These are phyloP conservation scores for Globisporangium lucens DNA, from an alignment of 352 stramenopile genomes.

Conservation along the genomic window DNA sequence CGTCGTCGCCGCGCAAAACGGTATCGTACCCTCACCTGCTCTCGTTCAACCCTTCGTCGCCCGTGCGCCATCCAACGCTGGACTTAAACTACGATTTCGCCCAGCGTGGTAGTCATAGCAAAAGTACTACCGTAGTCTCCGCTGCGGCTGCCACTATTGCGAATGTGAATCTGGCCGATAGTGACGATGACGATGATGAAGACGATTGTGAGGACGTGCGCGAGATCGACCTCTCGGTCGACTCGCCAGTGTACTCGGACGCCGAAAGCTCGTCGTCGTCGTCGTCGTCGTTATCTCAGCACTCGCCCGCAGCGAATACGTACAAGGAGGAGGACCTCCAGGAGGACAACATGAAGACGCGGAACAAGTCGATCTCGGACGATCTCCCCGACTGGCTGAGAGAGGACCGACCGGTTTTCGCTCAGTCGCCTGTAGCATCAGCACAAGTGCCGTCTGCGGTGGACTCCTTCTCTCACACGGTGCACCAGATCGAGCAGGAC, in stretches of 20 bases:
- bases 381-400: conserved; percentile 22
- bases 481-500: conserved; percentile 56
- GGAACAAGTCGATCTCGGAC: conserved; percentile 4
- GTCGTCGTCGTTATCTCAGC: neutral
- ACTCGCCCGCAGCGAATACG: neutral
- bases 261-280: conserved; percentile 8
- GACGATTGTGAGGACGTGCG: neutral
- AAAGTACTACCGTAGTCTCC: too few relatives aligned
- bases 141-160: neutral
- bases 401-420: conserved; percentile 2
- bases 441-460: neutral
- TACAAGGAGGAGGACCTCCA: neutral
- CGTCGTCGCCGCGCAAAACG: conserved; percentile 27
- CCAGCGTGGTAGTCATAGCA: neutral
- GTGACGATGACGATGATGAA: conserved; percentile 7
- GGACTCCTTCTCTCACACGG: conserved; percentile 23
- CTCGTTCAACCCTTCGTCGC: conserved; percentile 6
- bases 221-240: conserved; percentile 7
- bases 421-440: neutral
- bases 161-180: neutral
- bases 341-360: conserved; percentile 1
- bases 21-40: conserved; percentile 25
- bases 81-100: neutral
- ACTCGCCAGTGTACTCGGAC: conserved; percentile 16
- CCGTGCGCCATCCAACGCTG: conserved; percentile 3